phyloP scores from a whole-genome alignment of 2,329 filamentous ascomycete genomes.

The Rugonectria rugulosa region DNA sequence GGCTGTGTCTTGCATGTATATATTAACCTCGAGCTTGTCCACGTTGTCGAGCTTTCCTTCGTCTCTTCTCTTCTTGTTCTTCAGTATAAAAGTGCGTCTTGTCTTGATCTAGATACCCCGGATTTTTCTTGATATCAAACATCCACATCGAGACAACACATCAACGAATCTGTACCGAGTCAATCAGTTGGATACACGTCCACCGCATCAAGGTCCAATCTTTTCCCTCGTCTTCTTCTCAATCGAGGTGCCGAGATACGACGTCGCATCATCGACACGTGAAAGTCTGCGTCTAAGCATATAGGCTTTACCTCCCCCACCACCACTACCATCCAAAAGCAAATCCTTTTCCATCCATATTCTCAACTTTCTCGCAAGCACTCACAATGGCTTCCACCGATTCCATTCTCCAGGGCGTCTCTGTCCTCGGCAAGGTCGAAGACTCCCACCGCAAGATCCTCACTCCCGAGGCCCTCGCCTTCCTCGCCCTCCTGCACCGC shows the following conservation, averaged over 20 bases:
- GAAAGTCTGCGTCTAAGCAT: slow-evolving; percentile 37
- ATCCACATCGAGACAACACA: background rate
- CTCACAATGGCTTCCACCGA: slow-evolving; percentile 72
- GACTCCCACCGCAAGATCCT: slow-evolving; percentile 89
- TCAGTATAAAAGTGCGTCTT: too few species aligned
- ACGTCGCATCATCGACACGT: slow-evolving; percentile 42
- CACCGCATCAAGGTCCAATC: background rate
- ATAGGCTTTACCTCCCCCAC: slow-evolving; percentile 22
- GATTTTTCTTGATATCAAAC: background rate
- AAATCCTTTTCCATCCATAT: slow-evolving; percentile 9
- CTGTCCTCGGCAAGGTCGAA: slow-evolving; percentile 80
- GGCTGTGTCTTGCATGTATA: slow-evolving; percentile 8
- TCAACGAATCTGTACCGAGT: background rate
- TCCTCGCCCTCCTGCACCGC: slow-evolving; percentile 92
- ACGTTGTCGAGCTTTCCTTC: background rate
- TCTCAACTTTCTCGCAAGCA: slow-evolving; percentile 7
- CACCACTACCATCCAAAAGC: slow-evolving; percentile 12
- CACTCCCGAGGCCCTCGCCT: slow-evolving; percentile 87
- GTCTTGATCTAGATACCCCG: too few species aligned
- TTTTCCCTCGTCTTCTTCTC: slow-evolving; percentile 12
- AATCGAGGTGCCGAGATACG: slow-evolving; percentile 22
- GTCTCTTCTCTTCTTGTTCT: background rate
- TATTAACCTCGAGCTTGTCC: slow-evolving; percentile 1
- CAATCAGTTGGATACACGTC: slow-evolving; percentile 5
- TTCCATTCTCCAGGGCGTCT: slow-evolving; percentile 84